phyloP scores from a whole-genome alignment of 1,284 basidiomycete species.

The Somion occarium region DNA sequence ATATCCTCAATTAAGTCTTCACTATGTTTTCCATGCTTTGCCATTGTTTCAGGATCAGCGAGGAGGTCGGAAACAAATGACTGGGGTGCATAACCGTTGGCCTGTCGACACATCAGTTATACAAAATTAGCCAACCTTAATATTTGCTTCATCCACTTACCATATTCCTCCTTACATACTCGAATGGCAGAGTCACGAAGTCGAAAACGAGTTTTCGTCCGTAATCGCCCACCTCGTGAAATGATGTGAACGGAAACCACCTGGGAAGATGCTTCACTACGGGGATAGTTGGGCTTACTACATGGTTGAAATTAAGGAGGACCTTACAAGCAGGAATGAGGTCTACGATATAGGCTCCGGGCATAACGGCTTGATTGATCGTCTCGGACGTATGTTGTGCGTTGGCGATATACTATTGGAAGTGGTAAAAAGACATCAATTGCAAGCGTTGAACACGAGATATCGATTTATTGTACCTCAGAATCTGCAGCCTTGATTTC shows the following conservation, averaged over 20 bases:
- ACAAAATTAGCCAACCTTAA: no score
- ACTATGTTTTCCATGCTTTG: neutral
- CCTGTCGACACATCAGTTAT: neutral
- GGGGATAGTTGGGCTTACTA: no score
- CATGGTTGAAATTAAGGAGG: no score
- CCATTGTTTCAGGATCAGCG: neutral
- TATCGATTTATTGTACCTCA: neutral
- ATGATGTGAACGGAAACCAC: constrained; percentile 5
- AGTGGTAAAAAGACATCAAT: neutral
- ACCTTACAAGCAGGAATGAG: neutral
- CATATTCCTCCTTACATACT: neutral
- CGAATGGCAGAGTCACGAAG: neutral
- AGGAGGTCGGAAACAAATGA: constrained; percentile 1
- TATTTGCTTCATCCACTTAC: no score
- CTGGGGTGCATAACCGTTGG: neutral
- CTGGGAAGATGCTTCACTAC: constrained; percentile 1
- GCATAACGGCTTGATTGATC: neutral
- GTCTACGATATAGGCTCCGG: constrained; percentile 1
- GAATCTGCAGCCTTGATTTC: neutral
- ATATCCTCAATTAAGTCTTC: neutral
- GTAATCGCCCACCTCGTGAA: neutral
- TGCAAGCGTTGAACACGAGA: neutral
- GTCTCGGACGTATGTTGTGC: neutral
- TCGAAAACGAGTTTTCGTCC: neutral
- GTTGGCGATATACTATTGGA: neutral